Evolutionary conservation across 257 asterid genomes (phyloP), one percentile per base, ranked within the genome.

Genomic region (Petunia secreta): DNA sequence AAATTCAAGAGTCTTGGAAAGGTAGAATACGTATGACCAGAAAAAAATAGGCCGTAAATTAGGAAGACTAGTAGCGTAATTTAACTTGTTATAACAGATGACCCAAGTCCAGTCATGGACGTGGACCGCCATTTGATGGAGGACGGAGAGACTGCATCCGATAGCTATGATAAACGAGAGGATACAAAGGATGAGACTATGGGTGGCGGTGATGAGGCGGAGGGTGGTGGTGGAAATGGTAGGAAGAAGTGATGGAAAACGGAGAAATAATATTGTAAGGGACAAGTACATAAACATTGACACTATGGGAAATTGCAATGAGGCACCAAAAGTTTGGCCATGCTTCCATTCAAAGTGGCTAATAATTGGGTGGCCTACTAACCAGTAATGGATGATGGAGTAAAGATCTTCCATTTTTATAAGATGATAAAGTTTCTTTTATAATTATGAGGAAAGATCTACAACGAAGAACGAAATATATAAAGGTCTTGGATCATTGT

Each of bases 1-100:
- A 85, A 93, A 89, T 75, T 94, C 98, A 8, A 91, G 89, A 76
- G 89, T 86, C 79, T 93, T 94, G 64, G 96, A 93, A 80, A 93
- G 69, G 82, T 93, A 93, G 87, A 90, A 92, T 0, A 89, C 84
- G 86, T 92, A 91, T 14, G 92, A 94, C 97, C 97, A 94, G 88
- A 94, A 94, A 84, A 93, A 85, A 0, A 90, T 78, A 1, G 96
- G 91, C 8, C 98, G 95, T 3, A 68, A 83, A 0, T 91, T 87
- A n/a, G 86, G 90, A 50, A 86, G 84, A 11, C 9, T 63, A 74
- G 55, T 48, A 80, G 80, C 1, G 2, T 97, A 97, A 71, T 71
- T 71, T 71, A 71, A 50, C 0, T 2, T 50, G 5, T 36, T 34
- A 88, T 91, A 89, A 86, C 98, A 93, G 77, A 94, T 44, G 50